Evolutionary conservation across 495 filamentous ascomycete species (phyloP), one percentile per base, ranked within the genome.

Genomic region (Neurospora terricola): DNA sequence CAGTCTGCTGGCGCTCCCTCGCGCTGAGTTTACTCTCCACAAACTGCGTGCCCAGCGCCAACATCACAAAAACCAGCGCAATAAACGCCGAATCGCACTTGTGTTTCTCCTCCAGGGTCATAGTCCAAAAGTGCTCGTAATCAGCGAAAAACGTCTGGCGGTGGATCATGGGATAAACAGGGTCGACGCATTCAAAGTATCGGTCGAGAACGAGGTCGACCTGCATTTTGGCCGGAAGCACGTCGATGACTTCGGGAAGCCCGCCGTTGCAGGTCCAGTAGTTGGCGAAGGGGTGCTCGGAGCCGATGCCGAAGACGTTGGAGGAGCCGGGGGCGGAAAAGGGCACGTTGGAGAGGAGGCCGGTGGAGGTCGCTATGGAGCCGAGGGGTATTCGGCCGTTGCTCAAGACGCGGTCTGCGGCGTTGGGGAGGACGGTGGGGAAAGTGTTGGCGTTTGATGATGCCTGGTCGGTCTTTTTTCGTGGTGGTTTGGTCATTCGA

Each of bases 221-320:
- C 79, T 93, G 91, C 8, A 89, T 77, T 79, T 91, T 92, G 69
- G 87, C 88, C 0, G 91, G 91, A 16, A 93, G 82, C 11, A 93
- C 89, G 8, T 85, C 86, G 54, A 93, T 86, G 5, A 92, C 91
- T 78, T 93, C 91, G 11, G 89, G 83, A 27, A 93, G 80, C 1
- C 91, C 91, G 34, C 91, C 91, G 69, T 88, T 85, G 75, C 88
- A 90, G 8, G 91, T 93, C 91, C 91, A 93, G 79, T 93, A 93
- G 78, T 93, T 93, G 75, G 88, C 87, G 75, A 91, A 92, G 3
- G 89, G 88, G 71, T 92, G 89, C 79, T 90, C 89, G 6, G 86
- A 85, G 21, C 87, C 87, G 70, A 89, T 84, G n/a, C 89, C 91
- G 78, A 92, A 93, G 45, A 92, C 88, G 71, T 90, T 91, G 54